Conservation (phyloP, 192 early-diverging fungal species). For the Rhizoclosmatium sp. region DNA sequence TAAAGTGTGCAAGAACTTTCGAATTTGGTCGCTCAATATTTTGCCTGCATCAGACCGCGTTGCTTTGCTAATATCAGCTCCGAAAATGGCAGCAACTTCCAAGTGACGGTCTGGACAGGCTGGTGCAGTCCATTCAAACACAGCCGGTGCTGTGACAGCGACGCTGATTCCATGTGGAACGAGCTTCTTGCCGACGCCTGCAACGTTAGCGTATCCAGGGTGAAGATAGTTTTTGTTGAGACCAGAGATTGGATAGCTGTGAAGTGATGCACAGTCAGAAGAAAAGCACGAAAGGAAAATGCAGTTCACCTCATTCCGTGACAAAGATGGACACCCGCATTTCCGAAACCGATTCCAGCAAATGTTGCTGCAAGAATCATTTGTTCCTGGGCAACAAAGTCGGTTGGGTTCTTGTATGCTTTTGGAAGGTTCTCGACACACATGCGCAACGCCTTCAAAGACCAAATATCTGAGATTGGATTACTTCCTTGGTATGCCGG, state of each 20-base stretch:
- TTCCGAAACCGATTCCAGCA: slow-evolving; percentile 89
- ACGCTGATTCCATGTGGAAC: slow-evolving; percentile 74
- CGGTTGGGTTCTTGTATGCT: slow-evolving; percentile 70
- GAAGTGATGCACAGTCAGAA: too few relatives aligned
- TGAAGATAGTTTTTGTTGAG: slow-evolving; percentile 84
- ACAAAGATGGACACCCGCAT: slow-evolving; percentile 90
- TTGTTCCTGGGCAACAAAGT: slow-evolving; percentile 75
- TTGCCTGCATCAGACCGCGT: slow-evolving; percentile 76
- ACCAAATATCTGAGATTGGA: slow-evolving; percentile 94
- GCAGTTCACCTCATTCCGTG: slow-evolving; percentile 65
- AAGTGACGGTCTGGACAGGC: slow-evolving; percentile 87
- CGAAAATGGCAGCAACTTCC: slow-evolving; percentile 80
- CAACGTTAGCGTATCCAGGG: slow-evolving; percentile 71
- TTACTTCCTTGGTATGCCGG: slow-evolving; percentile 94
- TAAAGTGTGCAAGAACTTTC: slow-evolving; percentile 75
- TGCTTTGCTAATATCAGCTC: slow-evolving; percentile 70
- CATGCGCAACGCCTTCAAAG: slow-evolving; percentile 78
- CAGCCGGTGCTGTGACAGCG: slow-evolving; percentile 89
- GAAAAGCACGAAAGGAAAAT: background rate
- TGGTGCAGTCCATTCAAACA: slow-evolving; percentile 83
- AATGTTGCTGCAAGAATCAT: slow-evolving; percentile 92
- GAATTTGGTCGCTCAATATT: slow-evolving; percentile 77
- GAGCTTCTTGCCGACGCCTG: slow-evolving; percentile 12
- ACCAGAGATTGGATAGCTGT: slow-evolving; percentile 81
- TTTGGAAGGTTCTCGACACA: slow-evolving; percentile 80